Base-by-base conservation (phyloP, 352 stramenopile species). In the Phytopythium montanum region DNA sequence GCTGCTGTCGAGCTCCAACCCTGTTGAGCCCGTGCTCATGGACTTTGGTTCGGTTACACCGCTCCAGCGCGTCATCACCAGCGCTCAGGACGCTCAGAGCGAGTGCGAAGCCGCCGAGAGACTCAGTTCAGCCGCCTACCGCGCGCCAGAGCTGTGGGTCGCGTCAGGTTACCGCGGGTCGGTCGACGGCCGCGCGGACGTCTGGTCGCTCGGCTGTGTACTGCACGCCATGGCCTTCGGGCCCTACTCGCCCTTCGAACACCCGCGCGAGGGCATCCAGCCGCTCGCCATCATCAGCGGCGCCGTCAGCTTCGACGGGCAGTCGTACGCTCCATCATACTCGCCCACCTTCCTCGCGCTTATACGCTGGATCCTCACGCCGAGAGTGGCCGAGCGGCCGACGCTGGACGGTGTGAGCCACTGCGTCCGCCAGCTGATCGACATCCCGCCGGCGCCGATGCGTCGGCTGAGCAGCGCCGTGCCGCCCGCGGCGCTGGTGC, bases 151-250 rank as follows among this genome's bases (percentile, higher is more conserved):
- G 79, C 70, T 98, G 13, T 97, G 92, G 74, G 77, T 94, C 8
- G 73, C 77, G 14, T 63, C 54, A 7, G 44, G 52, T 1, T 41
- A 70, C 2, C 55, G 70, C 31, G 62, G 62, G 6, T 33, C 69
- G 3, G 21, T 95, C 8, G 76, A 86, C 42, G 85, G 82, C 16
- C 83, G 81, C 18, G 74, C 86, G 0, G 93, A 98, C 65, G 87
- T 98, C 26, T 98, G 92, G 92, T 82, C 76, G 39, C 80, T 97
- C 26, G 93, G 93, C 5, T 97, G 91, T 58, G 61, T 93, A 14
- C 69, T 98, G 0, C 98, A 96, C 68, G 90, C 88, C 2, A 90
- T 98, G 70, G 80, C 94, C 36, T 98, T 92, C 67, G 92, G 93
- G 3, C 81, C 83, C 18, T 87, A 83, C 48, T 97, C 88, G 49